Conservation (phyloP, 176 grass and related monocot species). For the Musa acuminata region DNA sequence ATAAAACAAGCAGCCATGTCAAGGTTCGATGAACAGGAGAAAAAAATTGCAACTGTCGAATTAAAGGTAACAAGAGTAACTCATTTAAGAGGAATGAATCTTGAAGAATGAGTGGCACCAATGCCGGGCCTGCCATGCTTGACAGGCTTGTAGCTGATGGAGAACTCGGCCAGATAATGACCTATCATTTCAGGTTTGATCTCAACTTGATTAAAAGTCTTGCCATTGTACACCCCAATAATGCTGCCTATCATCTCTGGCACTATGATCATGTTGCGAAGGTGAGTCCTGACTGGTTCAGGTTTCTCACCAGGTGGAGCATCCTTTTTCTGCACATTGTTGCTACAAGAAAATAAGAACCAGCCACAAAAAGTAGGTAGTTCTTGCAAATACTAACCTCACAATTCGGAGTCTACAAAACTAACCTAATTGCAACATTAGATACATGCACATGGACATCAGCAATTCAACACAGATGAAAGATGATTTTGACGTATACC, state of each 20-base stretch:
- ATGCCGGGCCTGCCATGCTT: slow-evolving; percentile 61
- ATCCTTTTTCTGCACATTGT: slow-evolving; percentile 43
- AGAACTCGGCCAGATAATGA: slow-evolving; percentile 45
- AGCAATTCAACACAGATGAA: too few species aligned
- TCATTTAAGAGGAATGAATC: slow-evolving; percentile 51
- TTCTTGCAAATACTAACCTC: background rate
- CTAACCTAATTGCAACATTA: too few species aligned
- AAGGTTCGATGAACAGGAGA: background rate
- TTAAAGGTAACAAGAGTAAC: background rate
- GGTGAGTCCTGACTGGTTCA: slow-evolving; percentile 36
- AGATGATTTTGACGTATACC: too few species aligned
- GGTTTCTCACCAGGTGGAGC: slow-evolving; percentile 51
- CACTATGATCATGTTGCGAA: slow-evolving; percentile 50
- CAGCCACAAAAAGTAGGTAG: background rate
- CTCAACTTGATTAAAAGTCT: slow-evolving; percentile 49
- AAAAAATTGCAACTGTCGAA: background rate
- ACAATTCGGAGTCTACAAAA: too few species aligned
- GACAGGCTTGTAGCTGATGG: slow-evolving; percentile 43
- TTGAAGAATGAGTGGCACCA: slow-evolving; percentile 44
- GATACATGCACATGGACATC: too few species aligned
- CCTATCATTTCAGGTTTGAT: slow-evolving; percentile 74
- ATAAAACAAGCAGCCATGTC: background rate
- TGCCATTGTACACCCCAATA: slow-evolving; percentile 40
- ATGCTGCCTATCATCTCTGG: slow-evolving; percentile 59
- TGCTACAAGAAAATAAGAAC: background rate